These are phyloP conservation scores for Prunus fruticosa DNA, from an alignment of 306 rosid species.

Conservation along the genomic window DNA sequence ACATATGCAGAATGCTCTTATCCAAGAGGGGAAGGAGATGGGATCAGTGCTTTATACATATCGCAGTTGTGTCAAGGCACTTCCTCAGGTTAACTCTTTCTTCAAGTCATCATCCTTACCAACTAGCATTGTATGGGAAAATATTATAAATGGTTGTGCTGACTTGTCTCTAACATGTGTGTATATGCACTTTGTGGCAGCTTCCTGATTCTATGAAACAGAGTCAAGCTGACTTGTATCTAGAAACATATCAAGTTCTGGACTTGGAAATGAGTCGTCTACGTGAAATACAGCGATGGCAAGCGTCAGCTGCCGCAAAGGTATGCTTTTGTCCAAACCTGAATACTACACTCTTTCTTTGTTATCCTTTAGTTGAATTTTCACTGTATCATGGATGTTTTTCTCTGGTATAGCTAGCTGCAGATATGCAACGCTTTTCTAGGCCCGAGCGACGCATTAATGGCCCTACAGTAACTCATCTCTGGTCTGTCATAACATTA, in stretches of 20 bases:
- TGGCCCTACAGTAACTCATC: constrained; percentile 94
- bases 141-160: background rate
- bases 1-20: constrained; percentile 66
- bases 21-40: constrained; percentile 96
- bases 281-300: constrained; percentile 98
- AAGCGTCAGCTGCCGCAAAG: constrained; percentile 91
- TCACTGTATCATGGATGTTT: constrained; percentile 15
- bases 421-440: constrained; percentile 99
- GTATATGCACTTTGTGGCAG: constrained; percentile 34
- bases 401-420: constrained; percentile 69
- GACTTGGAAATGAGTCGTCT: constrained; percentile 99
- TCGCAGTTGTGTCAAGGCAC: constrained; percentile 97
- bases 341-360: constrained; percentile 6
- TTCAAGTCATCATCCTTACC: background rate
- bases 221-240: constrained; percentile 95
- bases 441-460: constrained; percentile 97
- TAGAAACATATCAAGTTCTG: constrained; percentile 95
- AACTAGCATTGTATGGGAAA: background rate
- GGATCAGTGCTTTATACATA: constrained; percentile 92
- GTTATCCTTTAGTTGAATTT: constrained; percentile 15
- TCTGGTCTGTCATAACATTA: constrained; percentile 58
- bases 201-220: constrained; percentile 99
- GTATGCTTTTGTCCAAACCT: constrained; percentile 28
- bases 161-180: constrained; percentile 3
- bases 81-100: constrained; percentile 79